Evolutionary conservation across 129 eudicot genomes (phyloP), one percentile per base, ranked within the genome.

Genomic region (Tagetes erecta): DNA sequence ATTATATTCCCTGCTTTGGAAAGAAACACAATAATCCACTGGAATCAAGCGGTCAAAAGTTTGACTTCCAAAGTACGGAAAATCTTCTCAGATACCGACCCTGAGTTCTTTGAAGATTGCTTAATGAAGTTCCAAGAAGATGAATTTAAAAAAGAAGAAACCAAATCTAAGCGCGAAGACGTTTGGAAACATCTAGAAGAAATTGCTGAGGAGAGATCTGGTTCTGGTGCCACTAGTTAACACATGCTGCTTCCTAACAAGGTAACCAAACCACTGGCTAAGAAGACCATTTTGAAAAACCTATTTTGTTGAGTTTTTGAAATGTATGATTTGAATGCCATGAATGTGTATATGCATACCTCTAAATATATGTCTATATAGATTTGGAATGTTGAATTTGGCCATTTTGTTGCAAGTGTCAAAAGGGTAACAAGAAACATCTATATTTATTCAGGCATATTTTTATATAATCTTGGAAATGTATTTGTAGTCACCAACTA

Each of bases 21-120:
- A 88, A 90, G 75, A 65, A 90, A 90, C 72, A 79, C 88, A 1
- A 79, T 27, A 20, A 20, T 20, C 77, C 96, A 90, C 76, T 90
- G 96, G 96, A 90, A 87, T 73, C 96, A 81, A 72, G 92, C 90
- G 13, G 96, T 90, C 27, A 84, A 80, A 49, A 87, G 87, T 78
- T 76, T 90, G 72, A 87, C 96, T 38, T 77, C 77, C 10, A 90
- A 90, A 75, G 96, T 90, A 20, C 81, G 88, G 9, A 90, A 90
- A 70, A 81, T 87, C 68, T 90, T 90, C 71, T 85, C 88, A 34
- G 96, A 90, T 55, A 57, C 72, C 2, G 96, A 90, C 64, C 87
- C 90, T 8, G 87, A 90, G 68, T 86, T 90, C 62, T 83, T 81
- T 60, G 92, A 87, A 64, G 96, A 87, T 75, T 90, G 96, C 74